phyloP scores from a whole-genome alignment of 805 yeast species.

The Candida multigemmis region DNA sequence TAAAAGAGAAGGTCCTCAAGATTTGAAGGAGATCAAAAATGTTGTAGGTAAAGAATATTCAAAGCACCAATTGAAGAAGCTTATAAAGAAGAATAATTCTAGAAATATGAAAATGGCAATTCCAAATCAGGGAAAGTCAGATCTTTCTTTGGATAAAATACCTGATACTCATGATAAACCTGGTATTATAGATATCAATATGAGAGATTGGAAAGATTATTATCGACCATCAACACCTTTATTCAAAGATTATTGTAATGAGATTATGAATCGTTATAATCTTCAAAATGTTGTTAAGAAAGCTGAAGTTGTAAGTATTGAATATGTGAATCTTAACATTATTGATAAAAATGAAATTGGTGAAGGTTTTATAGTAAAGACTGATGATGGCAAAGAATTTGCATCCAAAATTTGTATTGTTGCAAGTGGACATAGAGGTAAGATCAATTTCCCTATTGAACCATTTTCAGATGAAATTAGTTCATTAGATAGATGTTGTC shows the following conservation, averaged over 20 bases:
- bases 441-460: conserved; percentile 20
- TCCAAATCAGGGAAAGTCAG: too few species aligned
- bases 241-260: conserved; percentile 29
- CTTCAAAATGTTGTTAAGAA: conserved; percentile 18
- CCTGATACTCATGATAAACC: conserved; percentile 16
- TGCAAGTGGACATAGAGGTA: conserved; percentile 28
- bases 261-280: conserved; percentile 20
- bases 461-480: conserved; percentile 12
- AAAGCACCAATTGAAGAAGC: conserved; percentile 30
- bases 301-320: conserved; percentile 23
- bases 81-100: conserved; percentile 9
- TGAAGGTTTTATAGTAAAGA: conserved; percentile 22
- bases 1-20: conserved; percentile 17
- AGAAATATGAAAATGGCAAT: conserved; percentile 3
- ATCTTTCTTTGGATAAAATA: too few species aligned
- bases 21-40: conserved; percentile 30
- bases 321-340: conserved; percentile 15
- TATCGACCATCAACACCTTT: conserved; percentile 33
- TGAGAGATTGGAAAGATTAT: conserved; percentile 36
- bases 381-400: conserved; percentile 19
- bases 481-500: conserved; percentile 11
- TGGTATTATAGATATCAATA: conserved; percentile 31
- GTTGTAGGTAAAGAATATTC: conserved; percentile 37
- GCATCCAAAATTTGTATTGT: conserved; percentile 25
- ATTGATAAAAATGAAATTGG: conserved; percentile 13